These are phyloP conservation scores for Beta corolliflora DNA, from an alignment of 179 eudicot species.

Conservation along the genomic window DNA sequence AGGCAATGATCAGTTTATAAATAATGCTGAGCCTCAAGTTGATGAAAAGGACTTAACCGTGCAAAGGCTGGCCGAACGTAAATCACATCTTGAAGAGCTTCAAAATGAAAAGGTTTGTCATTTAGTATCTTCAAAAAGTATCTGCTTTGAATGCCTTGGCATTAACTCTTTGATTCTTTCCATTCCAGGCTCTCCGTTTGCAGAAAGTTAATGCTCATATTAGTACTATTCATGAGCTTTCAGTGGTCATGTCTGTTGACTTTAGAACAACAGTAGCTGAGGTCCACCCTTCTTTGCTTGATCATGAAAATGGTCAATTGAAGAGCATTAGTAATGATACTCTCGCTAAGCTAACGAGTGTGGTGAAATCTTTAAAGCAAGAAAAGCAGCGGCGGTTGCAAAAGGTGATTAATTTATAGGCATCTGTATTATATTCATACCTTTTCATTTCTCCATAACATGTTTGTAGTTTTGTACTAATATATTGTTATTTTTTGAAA, in stretches of 20 bases:
- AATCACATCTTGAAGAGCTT: no score
- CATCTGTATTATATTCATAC: background rate
- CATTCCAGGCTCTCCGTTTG: no score
- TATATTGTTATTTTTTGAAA: background rate
- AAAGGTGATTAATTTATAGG: conserved; percentile 45
- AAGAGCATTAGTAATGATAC: conserved; percentile 83
- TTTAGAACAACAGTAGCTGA: conserved; percentile 50
- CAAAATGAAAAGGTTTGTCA: no score
- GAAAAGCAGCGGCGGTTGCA: conserved; percentile 66
- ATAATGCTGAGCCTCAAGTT: no score
- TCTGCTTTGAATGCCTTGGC: no score
- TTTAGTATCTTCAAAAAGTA: no score
- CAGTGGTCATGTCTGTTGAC: conserved; percentile 67
- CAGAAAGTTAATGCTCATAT: conserved; percentile 54
- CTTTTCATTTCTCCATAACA: background rate
- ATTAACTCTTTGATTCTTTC: no score
- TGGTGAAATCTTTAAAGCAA: conserved; percentile 56
- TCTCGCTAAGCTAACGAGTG: conserved; percentile 58
- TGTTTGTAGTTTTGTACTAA: background rate
- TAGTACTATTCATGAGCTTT: conserved; percentile 54
- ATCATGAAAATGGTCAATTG: conserved; percentile 47
- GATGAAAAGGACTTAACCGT: no score
- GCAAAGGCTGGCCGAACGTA: no score
- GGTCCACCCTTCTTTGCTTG: conserved; percentile 77
- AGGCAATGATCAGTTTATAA: no score